A percentile compares a stretch with the other conserved stretches of the same genome.
Conservation (phyloP, 768 basidiomycete species). For the Mycena epipterygia region DNA sequence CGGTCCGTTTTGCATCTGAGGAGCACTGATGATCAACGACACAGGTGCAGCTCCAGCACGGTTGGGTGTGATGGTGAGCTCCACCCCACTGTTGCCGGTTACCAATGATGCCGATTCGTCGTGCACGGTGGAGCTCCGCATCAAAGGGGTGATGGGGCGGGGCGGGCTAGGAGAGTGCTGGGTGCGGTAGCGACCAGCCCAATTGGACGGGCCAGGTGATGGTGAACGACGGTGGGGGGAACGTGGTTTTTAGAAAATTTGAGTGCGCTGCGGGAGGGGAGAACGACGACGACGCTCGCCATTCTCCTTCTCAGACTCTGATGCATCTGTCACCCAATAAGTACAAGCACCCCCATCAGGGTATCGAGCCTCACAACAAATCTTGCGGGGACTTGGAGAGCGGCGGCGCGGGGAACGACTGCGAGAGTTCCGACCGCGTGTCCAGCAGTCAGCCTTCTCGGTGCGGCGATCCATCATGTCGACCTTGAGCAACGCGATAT, state of each 20-base stretch:
- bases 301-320: background rate
- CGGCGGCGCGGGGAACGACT: background rate
- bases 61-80: background rate
- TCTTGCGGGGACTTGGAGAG: background rate
- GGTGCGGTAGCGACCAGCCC: background rate
- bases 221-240: background rate
- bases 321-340: background rate
- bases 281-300: too few relatives aligned
- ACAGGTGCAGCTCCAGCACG: background rate
- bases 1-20: background rate
- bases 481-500: background rate
- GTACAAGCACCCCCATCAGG: background rate
- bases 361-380: conserved; percentile 7
- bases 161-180: background rate
- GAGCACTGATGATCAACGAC: conserved; percentile 8
- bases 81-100: background rate
- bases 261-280: background rate
- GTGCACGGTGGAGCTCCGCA: background rate
- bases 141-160: background rate
- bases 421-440: background rate
- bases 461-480: background rate
- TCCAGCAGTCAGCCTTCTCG: too few relatives aligned
- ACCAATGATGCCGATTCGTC: background rate
- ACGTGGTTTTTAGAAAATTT: background rate
- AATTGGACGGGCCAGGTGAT: background rate